Conservation (phyloP, 345 rosid genomes). For the Draba incana region DNA sequence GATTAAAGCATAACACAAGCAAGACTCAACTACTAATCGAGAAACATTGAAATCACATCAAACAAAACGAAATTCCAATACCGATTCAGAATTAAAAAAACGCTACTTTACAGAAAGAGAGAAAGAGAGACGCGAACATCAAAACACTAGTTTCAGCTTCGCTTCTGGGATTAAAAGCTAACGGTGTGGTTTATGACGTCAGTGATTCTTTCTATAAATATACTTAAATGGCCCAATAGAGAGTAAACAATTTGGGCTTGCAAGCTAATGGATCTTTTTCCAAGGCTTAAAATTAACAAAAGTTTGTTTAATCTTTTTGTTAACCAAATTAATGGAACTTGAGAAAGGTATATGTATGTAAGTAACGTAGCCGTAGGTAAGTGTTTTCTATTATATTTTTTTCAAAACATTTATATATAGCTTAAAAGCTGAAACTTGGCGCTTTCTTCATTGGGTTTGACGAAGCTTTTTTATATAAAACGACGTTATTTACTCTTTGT, state of each 20-base stretch:
- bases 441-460: not conserved
- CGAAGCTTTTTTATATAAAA: not conserved
- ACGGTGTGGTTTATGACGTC: too few relatives aligned
- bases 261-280: not conserved
- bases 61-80: not conserved
- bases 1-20: not conserved
- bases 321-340: not conserved
- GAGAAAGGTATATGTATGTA: not conserved
- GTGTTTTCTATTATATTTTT: too few relatives aligned
- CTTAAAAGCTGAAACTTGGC: constrained; percentile 31
- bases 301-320: not conserved
- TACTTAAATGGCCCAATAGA: constrained; percentile 2
- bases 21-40: not conserved
- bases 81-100: not conserved
- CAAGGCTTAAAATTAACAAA: not conserved
- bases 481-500: not conserved
- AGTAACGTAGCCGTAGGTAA: too few relatives aligned
- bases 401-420: not conserved
- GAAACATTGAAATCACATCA: not conserved
- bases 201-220: too few relatives aligned
- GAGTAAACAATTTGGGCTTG: not conserved
- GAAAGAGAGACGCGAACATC: too few relatives aligned
- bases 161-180: too few relatives aligned
- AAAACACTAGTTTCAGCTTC: too few relatives aligned
- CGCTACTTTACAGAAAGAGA: too few relatives aligned